These are phyloP conservation scores for Rutidosis leptorrhynchoides DNA, from an alignment of 129 eudicot genomes.

Conservation along the genomic window DNA sequence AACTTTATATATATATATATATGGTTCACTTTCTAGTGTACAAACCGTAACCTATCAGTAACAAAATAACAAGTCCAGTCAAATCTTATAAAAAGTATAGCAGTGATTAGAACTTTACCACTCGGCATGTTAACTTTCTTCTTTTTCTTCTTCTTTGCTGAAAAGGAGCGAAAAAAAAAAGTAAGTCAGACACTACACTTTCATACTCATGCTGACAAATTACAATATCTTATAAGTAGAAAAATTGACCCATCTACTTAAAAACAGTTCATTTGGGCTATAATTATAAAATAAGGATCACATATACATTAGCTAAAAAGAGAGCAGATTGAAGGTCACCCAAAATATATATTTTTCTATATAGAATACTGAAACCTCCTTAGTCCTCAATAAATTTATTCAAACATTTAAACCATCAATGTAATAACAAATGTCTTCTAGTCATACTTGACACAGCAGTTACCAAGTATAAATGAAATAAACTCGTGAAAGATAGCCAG, in stretches of 20 bases:
- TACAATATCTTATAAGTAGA: neutral
- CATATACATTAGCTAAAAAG: neutral
- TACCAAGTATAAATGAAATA: neutral
- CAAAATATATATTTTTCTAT: no score
- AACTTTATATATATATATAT: no score
- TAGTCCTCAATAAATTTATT: neutral
- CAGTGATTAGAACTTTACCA: conserved; percentile 38
- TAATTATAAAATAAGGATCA: neutral
- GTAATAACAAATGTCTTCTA: neutral
- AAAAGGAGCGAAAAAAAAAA: conserved; percentile 14
- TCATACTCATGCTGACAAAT: neutral
- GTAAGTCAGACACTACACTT: neutral
- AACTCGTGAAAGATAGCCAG: neutral
- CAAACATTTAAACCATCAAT: no score
- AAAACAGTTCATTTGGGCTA: neutral
- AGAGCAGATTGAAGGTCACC: neutral
- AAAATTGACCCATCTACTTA: neutral
- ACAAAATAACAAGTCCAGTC: neutral
- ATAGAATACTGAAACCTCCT: no score
- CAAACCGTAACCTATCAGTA: neutral
- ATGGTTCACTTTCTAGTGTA: neutral
- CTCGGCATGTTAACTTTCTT: conserved; percentile 62
- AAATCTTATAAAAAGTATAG: neutral
- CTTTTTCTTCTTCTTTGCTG: conserved; percentile 97
- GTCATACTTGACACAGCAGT: neutral